These are phyloP conservation scores for Ambrosiella xylebori DNA, from an alignment of 2,329 filamentous ascomycete species.

Conservation along the genomic window DNA sequence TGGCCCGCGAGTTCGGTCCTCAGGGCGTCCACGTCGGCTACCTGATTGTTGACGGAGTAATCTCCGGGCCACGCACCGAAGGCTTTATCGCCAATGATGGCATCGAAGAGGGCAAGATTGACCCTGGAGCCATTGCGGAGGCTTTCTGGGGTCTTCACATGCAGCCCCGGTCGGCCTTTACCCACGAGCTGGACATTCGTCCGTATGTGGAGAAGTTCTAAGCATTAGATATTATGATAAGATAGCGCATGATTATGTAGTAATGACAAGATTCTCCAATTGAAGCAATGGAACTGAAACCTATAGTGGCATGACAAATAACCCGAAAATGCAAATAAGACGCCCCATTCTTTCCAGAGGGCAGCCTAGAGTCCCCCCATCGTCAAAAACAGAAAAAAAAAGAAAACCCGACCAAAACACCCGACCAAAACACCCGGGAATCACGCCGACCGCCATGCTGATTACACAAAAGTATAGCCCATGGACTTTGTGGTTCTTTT, in stretches of 20 bases:
- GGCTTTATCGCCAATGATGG: slow-evolving; percentile 28
- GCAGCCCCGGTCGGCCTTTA: slow-evolving; percentile 63
- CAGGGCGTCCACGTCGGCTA: slow-evolving; percentile 72
- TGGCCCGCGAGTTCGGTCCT: slow-evolving; percentile 71
- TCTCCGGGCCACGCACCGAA: slow-evolving; percentile 60
- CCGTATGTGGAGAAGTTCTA: slow-evolving; percentile 76
- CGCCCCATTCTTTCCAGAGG: slow-evolving; percentile 2
- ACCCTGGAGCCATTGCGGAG: slow-evolving; percentile 65
- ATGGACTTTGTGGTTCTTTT: background rate
- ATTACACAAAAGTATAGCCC: background rate
- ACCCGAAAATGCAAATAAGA: slow-evolving; percentile 3
- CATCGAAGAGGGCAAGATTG: slow-evolving; percentile 46
- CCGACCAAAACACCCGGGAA: slow-evolving; percentile 1
- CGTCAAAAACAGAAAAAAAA: background rate
- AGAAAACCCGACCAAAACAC: background rate
- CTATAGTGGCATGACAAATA: background rate
- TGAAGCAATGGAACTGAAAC: background rate
- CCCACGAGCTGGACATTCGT: slow-evolving; percentile 64
- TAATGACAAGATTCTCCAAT: background rate
- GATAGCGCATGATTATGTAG: background rate
- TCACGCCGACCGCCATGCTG: background rate
- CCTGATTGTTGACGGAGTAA: slow-evolving; percentile 68
- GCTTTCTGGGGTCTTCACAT: slow-evolving; percentile 72
- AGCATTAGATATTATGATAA: slow-evolving; percentile 7
- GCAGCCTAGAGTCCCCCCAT: background rate